These are phyloP conservation scores for Tephrocybe sp. DNA, from an alignment of 768 basidiomycete species.

Conservation along the genomic window DNA sequence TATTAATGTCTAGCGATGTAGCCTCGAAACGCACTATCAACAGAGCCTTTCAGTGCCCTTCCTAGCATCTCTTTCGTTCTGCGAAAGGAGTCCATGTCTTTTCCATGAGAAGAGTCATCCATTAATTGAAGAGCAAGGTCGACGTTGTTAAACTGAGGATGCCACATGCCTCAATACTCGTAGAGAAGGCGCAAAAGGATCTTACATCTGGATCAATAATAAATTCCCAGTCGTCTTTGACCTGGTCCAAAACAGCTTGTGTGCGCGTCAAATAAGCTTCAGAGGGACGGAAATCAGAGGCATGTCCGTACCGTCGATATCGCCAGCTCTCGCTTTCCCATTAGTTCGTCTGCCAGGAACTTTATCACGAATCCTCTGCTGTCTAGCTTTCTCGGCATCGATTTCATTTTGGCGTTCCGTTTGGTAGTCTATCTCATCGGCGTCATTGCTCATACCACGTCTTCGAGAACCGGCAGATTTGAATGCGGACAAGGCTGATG, in stretches of 20 bases:
- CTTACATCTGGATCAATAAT: slow-evolving; percentile 80
- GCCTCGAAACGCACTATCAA: slow-evolving; percentile 65
- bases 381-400: slow-evolving; percentile 63
- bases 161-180: slow-evolving; percentile 8
- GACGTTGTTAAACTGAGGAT: slow-evolving; percentile 85
- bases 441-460: slow-evolving; percentile 52
- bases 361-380: slow-evolving; percentile 69
- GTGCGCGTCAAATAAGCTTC: slow-evolving; percentile 3
- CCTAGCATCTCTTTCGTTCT: slow-evolving; percentile 77
- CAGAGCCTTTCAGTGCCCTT: slow-evolving; percentile 80
- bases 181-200: slow-evolving; percentile 1
- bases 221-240: slow-evolving; percentile 89
- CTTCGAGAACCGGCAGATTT: slow-evolving; percentile 61
- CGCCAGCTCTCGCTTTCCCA: slow-evolving; percentile 64
- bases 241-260: slow-evolving; percentile 79
- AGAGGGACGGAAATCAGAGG: slow-evolving; percentile 1
- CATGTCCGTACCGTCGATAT: slow-evolving; percentile 74
- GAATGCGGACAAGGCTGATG: slow-evolving; percentile 68
- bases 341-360: slow-evolving; percentile 56
- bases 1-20: not conserved
- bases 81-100: slow-evolving; percentile 76
- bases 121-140: slow-evolving; percentile 90
- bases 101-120: slow-evolving; percentile 70
- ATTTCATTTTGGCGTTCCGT: slow-evolving; percentile 59
- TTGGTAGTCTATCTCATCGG: slow-evolving; percentile 55